Conservation (phyloP, 1,139 yeast species). For the Wickerhamiella pararugosa region DNA sequence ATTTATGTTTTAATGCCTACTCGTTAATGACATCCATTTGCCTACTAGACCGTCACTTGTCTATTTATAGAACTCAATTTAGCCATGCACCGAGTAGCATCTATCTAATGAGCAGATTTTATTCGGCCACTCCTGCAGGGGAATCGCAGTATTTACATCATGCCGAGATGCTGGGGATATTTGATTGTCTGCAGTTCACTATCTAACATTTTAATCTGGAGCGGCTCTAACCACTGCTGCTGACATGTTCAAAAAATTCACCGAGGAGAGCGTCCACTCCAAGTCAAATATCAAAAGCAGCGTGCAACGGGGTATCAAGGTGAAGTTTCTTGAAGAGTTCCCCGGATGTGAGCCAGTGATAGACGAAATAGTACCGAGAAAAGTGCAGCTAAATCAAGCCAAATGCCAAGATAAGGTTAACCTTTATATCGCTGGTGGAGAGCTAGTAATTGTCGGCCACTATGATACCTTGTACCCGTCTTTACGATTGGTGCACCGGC, state of each 20-base stretch:
- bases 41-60: too few species aligned
- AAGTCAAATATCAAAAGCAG: conserved; percentile 88
- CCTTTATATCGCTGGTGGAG: conserved; percentile 57
- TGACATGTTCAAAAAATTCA: conserved; percentile 35
- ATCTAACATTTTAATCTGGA: neutral
- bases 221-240: neutral
- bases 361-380: conserved; percentile 79
- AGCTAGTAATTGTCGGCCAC: conserved; percentile 67
- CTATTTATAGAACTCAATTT: too few species aligned
- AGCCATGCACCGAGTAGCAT: too few species aligned
- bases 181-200: neutral
- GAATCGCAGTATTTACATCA: too few species aligned
- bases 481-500: conserved; percentile 58
- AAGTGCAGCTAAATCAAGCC: conserved; percentile 65
- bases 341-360: conserved; percentile 47
- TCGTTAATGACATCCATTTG: too few species aligned
- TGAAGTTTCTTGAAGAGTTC: conserved; percentile 57
- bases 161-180: too few species aligned
- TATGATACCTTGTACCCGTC: conserved; percentile 72
- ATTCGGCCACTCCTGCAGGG: too few species aligned
- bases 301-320: conserved; percentile 69
- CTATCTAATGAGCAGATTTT: too few species aligned
- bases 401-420: conserved; percentile 86
- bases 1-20: too few species aligned
- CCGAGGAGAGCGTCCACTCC: conserved; percentile 77